Percentiles rank a stretch among this genome's conserved stretches.
These are phyloP conservation scores for Posidonia australis DNA, from an alignment of 106 monocot species.

Conservation along the genomic window DNA sequence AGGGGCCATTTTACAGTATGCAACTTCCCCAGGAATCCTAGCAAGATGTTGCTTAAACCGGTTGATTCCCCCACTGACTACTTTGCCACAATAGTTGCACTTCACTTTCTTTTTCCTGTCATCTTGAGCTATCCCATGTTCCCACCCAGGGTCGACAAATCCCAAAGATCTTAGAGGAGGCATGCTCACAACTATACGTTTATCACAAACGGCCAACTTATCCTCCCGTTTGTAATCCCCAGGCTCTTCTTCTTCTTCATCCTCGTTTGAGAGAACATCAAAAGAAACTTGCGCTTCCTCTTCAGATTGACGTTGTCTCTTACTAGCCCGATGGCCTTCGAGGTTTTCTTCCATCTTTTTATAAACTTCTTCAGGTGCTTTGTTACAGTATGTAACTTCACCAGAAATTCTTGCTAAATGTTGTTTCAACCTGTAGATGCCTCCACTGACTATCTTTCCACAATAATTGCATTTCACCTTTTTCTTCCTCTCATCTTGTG, in stretches of 20 bases:
- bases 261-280: constrained; percentile 27
- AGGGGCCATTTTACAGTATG: constrained; percentile 57
- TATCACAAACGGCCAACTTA: constrained; percentile 7
- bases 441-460: constrained; percentile 49
- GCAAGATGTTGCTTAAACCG: constrained; percentile 64
- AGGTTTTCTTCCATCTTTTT: constrained; percentile 50
- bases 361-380: constrained; percentile 49
- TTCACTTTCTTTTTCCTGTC: constrained; percentile 53
- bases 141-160: constrained; percentile 57
- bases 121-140: constrained; percentile 54
- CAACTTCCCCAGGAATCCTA: constrained; percentile 60
- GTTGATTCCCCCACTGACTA: constrained; percentile 65
- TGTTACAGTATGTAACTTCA: constrained; percentile 49
- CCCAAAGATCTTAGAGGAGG: constrained; percentile 35
- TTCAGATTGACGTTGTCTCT: constrained; percentile 23
- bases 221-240: constrained; percentile 16
- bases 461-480: constrained; percentile 71
- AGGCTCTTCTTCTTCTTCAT: constrained; percentile 28
- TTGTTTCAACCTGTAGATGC: constrained; percentile 57
- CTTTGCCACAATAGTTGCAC: constrained; percentile 57
- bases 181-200: constrained; percentile 13
- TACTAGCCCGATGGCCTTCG: constrained; percentile 21
- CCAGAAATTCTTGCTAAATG: constrained; percentile 63
- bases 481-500: constrained; percentile 59
- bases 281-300: constrained; percentile 26